Conservation (phyloP, 257 asterid genomes). For the Paulownia fortunei region DNA sequence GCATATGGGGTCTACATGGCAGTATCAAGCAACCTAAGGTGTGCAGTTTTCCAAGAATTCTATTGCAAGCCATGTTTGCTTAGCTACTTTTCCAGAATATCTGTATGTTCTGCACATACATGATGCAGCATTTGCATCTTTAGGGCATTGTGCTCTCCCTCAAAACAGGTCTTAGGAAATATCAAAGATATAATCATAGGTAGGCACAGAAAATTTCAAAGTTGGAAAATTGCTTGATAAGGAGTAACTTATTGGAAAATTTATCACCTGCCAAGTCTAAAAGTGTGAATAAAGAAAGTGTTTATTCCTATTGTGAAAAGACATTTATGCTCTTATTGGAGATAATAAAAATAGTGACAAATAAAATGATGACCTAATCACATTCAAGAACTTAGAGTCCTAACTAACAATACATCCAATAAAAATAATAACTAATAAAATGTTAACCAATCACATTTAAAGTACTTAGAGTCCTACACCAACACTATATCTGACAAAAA, state of each 20-base stretch:
- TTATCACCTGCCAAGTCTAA: neutral
- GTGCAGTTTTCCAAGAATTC: conserved; percentile 15
- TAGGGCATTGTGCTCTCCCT: neutral
- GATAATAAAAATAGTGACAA: too few relatives aligned
- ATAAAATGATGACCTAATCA: too few relatives aligned
- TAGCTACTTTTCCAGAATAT: neutral
- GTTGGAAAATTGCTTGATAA: neutral
- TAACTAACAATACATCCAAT: too few relatives aligned
- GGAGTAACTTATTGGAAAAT: neutral
- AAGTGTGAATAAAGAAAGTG: too few relatives aligned
- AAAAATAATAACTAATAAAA: too few relatives aligned
- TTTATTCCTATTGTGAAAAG: too few relatives aligned
- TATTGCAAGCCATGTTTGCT: neutral
- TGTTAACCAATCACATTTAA: too few relatives aligned
- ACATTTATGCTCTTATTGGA: too few relatives aligned
- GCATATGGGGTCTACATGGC: conserved; percentile 96
- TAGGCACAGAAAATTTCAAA: neutral
- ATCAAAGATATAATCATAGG: too few relatives aligned
- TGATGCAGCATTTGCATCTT: neutral
- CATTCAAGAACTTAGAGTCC: too few relatives aligned
- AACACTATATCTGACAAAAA: too few relatives aligned
- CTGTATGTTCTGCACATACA: neutral
- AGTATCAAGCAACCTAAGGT: conserved; percentile 96
- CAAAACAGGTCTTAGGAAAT: neutral
- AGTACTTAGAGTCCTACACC: too few relatives aligned